Evolutionary conservation across 2,329 filamentous ascomycete genomes (phyloP), one percentile per base, ranked within the genome.

Genomic region (Curvularia sp.): DNA sequence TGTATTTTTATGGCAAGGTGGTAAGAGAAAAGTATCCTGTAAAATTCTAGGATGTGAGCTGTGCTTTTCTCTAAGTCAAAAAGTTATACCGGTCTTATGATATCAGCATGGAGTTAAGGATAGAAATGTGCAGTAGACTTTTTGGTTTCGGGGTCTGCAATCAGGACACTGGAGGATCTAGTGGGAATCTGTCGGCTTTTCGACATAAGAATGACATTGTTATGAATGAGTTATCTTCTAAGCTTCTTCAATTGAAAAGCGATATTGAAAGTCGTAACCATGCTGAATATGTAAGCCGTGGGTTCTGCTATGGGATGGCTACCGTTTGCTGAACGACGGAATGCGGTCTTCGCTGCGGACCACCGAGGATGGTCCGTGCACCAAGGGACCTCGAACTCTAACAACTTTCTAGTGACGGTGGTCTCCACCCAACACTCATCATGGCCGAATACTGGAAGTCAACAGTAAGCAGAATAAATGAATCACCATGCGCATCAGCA

Each of bases 371-470:
- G 49, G 30, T 12, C 33, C 57, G 53, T 52, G 57, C 57, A 18
- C 15, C 18, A 35, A 30, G 42, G 33, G 13, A 38, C 15, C 33
- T 33, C 7, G 8, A 48, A 41, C 55, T 57, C 24, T 24, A 31
- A 24, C n/a, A 26, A 53, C 53, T 50, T 53, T 50, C 31, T 30
- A 28, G 24, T 44, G 49, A 7, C 15, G 33, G 44, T 30, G 33
- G 31, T 39, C 35, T 38, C 47, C 46, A 42, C 28, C 26, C 44
- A 13, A 26, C 35, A 38, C 35, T 28, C 39, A 56, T 22, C 42
- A 98, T 99, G 95, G 89, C 95, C 0, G 95, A 98, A 83, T 96
- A 97, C 80, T 98, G 95, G 95, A 98, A 98, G 77, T 97, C 94
- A 20, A 97, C 93, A 33, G 86, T 87, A 75, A 77, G 81, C 63